Evolutionary conservation across 1,284 basidiomycete species (phyloP), one percentile per base, ranked within the genome.

Genomic region (Termitomyces sp.): DNA sequence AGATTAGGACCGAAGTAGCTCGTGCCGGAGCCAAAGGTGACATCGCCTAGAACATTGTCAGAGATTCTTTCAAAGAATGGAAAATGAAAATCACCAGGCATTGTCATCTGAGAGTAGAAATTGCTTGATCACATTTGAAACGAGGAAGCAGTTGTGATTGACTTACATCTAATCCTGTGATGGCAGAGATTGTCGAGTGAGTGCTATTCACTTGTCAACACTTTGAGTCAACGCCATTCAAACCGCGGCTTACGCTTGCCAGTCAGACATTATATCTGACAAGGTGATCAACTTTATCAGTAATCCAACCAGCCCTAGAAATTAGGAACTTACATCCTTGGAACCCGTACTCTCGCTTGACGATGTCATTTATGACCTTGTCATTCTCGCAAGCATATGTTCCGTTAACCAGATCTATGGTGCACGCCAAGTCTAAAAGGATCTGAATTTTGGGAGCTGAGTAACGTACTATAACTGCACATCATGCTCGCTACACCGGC

Each of bases 341-440:
- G 79, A 92, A 94, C 1, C 85, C 87, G 53, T 83, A 80, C 70
- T 94, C 88, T 28, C 76, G 74, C 73, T 94, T 94, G 58, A 94
- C 74, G 31, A 93, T 76, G 54, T 83, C 79, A 71, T 92, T 93
- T 67, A 92, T 70, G 41, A 84, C 76, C 62, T 84, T 80, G 64
- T 84, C 77, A 65, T 90, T 91, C 67, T 90, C 83, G 68, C 90
- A 93, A 1, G 90, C 84, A 56, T 84, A 88, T 0, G 87, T 90
- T 33, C 82, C 83, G 67, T 94, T 94, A 64, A 93, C 73, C 39
- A 80, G 64, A 65, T 83, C 80, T 84, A 53, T 5, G 28, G 7
- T 9, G 24, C 19, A 19, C 13, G 33, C 38, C 30, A 50, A 40
- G 30, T 47, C 43, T 39, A 39, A 17, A 30, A 28, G 31, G 36